phyloP scores from a whole-genome alignment of 2,329 filamentous ascomycete species.

The Celoporthe dispersa region DNA sequence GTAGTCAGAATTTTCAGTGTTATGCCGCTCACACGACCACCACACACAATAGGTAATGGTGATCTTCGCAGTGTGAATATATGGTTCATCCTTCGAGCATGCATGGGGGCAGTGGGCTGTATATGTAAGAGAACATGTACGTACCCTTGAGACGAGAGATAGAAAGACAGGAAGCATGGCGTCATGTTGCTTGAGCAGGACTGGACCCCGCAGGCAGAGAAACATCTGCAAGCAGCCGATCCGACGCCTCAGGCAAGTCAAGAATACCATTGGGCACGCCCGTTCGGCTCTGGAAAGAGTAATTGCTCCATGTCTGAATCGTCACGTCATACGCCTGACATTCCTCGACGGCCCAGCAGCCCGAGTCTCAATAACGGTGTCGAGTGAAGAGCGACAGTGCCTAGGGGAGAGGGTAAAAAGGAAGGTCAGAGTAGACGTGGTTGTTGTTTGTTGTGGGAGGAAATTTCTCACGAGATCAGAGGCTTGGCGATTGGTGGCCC shows the following conservation, averaged over 20 bases:
- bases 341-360: not conserved
- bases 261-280: not conserved
- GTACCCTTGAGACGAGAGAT: not conserved
- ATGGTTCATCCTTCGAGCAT: slow-evolving; percentile 26
- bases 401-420: not conserved
- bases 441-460: not conserved
- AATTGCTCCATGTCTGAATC: not conserved
- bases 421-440: not conserved
- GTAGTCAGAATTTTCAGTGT: slow-evolving; percentile 32
- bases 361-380: not conserved
- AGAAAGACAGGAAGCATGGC: not conserved
- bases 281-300: not conserved
- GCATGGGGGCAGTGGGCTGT: not conserved
- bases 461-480: slow-evolving; percentile 4
- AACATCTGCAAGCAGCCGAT: not conserved
- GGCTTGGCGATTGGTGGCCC: not conserved
- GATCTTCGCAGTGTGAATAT: slow-evolving; percentile 28
- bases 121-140: slow-evolving; percentile 6
- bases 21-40: slow-evolving; percentile 25
- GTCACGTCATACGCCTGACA: not conserved
- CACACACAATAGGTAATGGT: slow-evolving; percentile 31
- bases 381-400: not conserved
- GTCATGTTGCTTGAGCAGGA: not conserved
- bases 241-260: not conserved
- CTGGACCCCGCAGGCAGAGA: not conserved